Evolutionary conservation across 2,329 filamentous ascomycete species (phyloP), one percentile per base, ranked within the genome.

Genomic region (Aspergillus thermomutatus): DNA sequence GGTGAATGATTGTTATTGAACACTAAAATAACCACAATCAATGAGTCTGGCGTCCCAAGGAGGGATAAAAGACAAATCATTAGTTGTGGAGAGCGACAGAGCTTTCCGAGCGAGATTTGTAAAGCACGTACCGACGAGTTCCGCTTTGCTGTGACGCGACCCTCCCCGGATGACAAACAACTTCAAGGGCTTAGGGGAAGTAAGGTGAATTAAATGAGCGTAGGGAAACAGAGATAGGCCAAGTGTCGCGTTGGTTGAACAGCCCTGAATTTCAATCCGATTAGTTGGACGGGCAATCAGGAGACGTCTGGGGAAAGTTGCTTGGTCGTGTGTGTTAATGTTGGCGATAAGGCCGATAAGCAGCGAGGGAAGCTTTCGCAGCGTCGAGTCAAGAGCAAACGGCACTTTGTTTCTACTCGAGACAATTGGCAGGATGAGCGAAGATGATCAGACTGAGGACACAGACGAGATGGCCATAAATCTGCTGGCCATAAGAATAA

Each of bases 341-440:
- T 37, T 37, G 31, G 31, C 54, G 54, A 55, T 55, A 56, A 56
- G 45, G 50, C 34, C 52, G 54, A 56, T 56, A 56, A 56, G 54
- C 50, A 45, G 43, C 49, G 50, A 19, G 21, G 50, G 45, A 52
- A 55, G 46, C 45, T 47, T 3, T 53, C 27, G 17, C 19, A 17
- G 21, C 8, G 41, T 45, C 19, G 11, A 23, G 19, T 9, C 10
- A 19, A 45, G 41, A 45, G 41, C 41, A 4, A 45, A 17, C 14
- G 31, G 14, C 31, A 37, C 31, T 37, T 37, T 37, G 31, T 17
- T 37, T 17, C 31, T 37, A 1, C 31, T 17, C 4, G 31, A 17
- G 31, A 37, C 31, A 17, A 37, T 17, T 17, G 14, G 14, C 1
- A 37, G 31, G 14, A 17, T 14, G 17, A 37, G 31, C 7, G 5